Conservation (phyloP, 1,284 basidiomycete genomes). For the Stygiomarasmius scandens region DNA sequence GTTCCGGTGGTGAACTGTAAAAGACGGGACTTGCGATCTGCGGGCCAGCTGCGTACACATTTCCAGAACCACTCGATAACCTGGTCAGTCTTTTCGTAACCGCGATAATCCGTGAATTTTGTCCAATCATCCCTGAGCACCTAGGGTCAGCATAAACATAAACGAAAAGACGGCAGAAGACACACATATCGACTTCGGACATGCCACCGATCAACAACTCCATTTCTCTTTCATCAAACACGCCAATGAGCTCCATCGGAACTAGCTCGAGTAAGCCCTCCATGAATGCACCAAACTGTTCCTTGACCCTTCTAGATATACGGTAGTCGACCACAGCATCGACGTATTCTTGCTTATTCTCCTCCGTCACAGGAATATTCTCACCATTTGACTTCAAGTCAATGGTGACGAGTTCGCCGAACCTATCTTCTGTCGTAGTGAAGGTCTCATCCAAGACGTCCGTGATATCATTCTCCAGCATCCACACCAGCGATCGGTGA, state of each 20-base stretch:
- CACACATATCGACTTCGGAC: slow-evolving; percentile 95
- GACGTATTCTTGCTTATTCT: slow-evolving; percentile 99
- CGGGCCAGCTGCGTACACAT: slow-evolving; percentile 93
- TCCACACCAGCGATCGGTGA: slow-evolving; percentile 93
- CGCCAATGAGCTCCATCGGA: slow-evolving; percentile 92
- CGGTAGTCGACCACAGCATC: slow-evolving; percentile 94
- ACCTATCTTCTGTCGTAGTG: slow-evolving; percentile 92
- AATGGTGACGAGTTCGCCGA: slow-evolving; percentile 94
- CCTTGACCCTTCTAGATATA: slow-evolving; percentile 90
- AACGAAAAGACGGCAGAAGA: slow-evolving; percentile 16
- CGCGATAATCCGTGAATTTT: slow-evolving; percentile 85
- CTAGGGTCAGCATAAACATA: slow-evolving; percentile 7
- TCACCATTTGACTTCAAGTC: slow-evolving; percentile 90
- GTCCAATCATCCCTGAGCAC: slow-evolving; percentile 76
- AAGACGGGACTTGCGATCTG: slow-evolving; percentile 93
- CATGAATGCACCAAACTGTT: slow-evolving; percentile 97
- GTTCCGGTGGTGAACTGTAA: slow-evolving; percentile 98
- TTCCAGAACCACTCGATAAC: slow-evolving; percentile 99
- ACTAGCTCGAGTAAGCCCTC: slow-evolving; percentile 94
- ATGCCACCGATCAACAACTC: slow-evolving; percentile 98
- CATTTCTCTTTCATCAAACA: slow-evolving; percentile 97
- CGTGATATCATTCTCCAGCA: slow-evolving; percentile 96
- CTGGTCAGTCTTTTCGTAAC: slow-evolving; percentile 86
- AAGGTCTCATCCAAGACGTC: slow-evolving; percentile 96
- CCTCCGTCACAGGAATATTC: slow-evolving; percentile 88